A percentile compares a stretch with the other conserved stretches of the same genome.
These are phyloP conservation scores for Acacia crassicarpa DNA, from an alignment of 306 rosid genomes.

Conservation along the genomic window DNA sequence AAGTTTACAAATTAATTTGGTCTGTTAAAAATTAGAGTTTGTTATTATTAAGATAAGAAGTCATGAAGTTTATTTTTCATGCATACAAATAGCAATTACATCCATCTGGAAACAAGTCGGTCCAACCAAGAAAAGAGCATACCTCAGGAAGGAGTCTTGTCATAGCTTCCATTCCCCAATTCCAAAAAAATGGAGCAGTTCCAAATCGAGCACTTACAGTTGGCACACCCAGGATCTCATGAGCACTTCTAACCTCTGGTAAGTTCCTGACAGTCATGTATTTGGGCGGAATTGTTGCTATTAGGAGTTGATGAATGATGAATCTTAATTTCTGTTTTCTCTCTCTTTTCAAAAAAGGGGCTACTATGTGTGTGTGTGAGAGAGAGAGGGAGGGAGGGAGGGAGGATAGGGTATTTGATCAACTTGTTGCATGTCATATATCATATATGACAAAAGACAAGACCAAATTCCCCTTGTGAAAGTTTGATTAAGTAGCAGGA, in stretches of 20 bases:
- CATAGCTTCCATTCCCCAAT: constrained; percentile 95
- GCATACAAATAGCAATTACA: constrained; percentile 21
- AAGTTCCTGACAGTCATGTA: constrained; percentile 70
- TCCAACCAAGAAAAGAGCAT: constrained; percentile 25
- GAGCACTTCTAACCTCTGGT: constrained; percentile 90
- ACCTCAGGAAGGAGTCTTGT: constrained; percentile 71
- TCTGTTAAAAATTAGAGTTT: not conserved
- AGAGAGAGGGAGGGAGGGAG: not conserved
- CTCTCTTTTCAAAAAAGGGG: not conserved
- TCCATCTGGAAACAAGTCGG: constrained; percentile 17
- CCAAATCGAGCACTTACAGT: constrained; percentile 97
- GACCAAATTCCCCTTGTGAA: not conserved
- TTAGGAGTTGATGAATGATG: not conserved
- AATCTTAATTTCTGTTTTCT: not conserved
- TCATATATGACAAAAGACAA: constrained; percentile 21
- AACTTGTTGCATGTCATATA: constrained; percentile 10
- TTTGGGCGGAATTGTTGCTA: constrained; percentile 22
- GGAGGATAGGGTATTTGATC: constrained; percentile 15
- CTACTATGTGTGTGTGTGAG: not conserved
- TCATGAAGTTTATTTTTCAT: not conserved
- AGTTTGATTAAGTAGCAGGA: constrained; percentile 20
- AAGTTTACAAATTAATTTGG: not conserved
- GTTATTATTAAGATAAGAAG: not conserved
- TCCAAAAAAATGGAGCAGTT: constrained; percentile 93
- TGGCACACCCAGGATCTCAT: constrained; percentile 84